Percentiles rank a stretch among this genome's conserved stretches.
phyloP scores from a whole-genome alignment of 768 basidiomycete species.

The Leccinum ochraceum region DNA sequence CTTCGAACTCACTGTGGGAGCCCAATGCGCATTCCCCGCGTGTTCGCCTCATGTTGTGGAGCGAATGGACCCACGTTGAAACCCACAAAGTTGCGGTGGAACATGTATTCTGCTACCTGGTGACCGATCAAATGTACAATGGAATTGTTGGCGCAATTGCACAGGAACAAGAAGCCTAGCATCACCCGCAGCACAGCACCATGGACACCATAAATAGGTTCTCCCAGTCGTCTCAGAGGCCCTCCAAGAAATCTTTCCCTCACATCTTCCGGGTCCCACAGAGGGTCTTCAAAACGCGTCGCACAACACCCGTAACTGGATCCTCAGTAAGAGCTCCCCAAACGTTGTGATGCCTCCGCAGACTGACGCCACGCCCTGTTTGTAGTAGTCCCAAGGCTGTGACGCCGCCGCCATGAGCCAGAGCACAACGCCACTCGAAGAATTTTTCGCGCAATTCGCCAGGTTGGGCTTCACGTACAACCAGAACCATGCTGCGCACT shows the following conservation, averaged over 20 bases:
- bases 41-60: neutral
- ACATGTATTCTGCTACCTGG: too few species aligned
- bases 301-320: neutral
- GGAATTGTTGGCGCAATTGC: neutral
- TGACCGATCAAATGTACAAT: too few species aligned
- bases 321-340: neutral
- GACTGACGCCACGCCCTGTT: neutral
- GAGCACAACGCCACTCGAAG: conserved; percentile 23
- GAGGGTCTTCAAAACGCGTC: too few species aligned
- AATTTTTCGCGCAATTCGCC: conserved; percentile 27
- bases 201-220: neutral
- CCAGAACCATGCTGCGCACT: conserved; percentile 13
- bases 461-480: conserved; percentile 17
- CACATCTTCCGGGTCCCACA: neutral
- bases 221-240: neutral
- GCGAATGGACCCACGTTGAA: neutral
- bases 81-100: neutral
- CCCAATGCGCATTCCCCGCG: neutral
- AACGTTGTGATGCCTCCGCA: neutral
- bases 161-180: neutral
- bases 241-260: neutral
- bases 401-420: conserved; percentile 4
- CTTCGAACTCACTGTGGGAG: neutral
- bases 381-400: neutral
- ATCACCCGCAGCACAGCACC: neutral